Evolutionary conservation across 352 stramenopile species (phyloP).

Genomic region (Pilasporangium apinafurcum): DNA sequence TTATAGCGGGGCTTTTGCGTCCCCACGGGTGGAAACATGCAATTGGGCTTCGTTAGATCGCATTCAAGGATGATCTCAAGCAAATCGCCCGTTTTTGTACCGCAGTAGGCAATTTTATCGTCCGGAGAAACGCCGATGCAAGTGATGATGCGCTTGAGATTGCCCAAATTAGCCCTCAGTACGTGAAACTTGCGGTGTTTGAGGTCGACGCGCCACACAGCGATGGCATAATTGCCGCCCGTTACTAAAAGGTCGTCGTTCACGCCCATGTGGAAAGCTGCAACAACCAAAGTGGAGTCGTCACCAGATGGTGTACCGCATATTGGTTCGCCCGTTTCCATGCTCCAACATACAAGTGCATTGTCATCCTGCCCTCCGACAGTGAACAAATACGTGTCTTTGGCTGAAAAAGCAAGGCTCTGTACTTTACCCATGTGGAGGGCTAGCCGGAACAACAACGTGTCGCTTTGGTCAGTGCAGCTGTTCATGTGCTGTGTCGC

Average conservation of each 20-base stretch:
- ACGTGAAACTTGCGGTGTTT: constrained; percentile 91
- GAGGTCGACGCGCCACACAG: constrained; percentile 84
- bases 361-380: constrained; percentile 96
- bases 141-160: constrained; percentile 90
- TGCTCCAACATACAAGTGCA: constrained; percentile 95
- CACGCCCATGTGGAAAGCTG: constrained; percentile 73
- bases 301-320: constrained; percentile 91
- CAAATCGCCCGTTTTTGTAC: constrained; percentile 94
- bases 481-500: constrained; percentile 65
- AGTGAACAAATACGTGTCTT: constrained; percentile 88
- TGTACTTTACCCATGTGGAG: constrained; percentile 95
- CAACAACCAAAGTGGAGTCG: constrained; percentile 87
- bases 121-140: constrained; percentile 91
- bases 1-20: constrained; percentile 85
- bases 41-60: constrained; percentile 90
- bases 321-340: constrained; percentile 82
- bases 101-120: constrained; percentile 91
- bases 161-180: constrained; percentile 92
- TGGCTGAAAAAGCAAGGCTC: constrained; percentile 86
- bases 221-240: constrained; percentile 91
- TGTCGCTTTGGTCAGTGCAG: constrained; percentile 60
- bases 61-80: constrained; percentile 93
- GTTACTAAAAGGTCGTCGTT: constrained; percentile 94
- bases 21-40: constrained; percentile 64
- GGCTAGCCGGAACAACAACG: constrained; percentile 88